Evolutionary conservation across 192 early-diverging fungal genomes (phyloP).

Genomic region (Helicostylum pulchrum): DNA sequence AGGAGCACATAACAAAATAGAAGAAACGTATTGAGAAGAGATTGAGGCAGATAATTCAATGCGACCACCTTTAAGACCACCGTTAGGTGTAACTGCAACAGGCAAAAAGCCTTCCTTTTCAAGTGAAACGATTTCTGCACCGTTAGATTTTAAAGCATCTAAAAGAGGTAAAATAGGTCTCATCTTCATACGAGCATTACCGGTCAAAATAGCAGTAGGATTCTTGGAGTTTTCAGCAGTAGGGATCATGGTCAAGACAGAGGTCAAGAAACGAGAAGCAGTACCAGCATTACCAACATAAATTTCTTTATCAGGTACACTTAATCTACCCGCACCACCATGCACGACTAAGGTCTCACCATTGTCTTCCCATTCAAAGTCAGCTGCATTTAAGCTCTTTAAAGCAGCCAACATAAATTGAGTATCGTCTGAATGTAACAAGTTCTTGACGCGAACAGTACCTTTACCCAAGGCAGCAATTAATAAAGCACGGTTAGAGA

Average conservation of each 20-base stretch:
- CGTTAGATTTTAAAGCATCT: constrained; percentile 78
- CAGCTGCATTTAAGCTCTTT: constrained; percentile 81
- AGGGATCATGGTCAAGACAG: constrained; percentile 75
- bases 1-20: constrained; percentile 93
- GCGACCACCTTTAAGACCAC: constrained; percentile 78
- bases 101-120: constrained; percentile 86
- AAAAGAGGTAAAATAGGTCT: constrained; percentile 91
- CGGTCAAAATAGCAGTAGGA: constrained; percentile 69
- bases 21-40: constrained; percentile 97
- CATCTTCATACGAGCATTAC: constrained; percentile 97
- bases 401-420: constrained; percentile 94
- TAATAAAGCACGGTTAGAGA: constrained; percentile 93
- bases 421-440: constrained; percentile 97
- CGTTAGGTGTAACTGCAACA: constrained; percentile 71
- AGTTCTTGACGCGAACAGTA: constrained; percentile 73
- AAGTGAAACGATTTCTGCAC: constrained; percentile 70
- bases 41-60: constrained; percentile 91
- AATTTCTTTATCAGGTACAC: constrained; percentile 72
- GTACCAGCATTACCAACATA: constrained; percentile 98
- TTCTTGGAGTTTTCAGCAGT: constrained; percentile 30
- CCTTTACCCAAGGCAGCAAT: constrained; percentile 87
- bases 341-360: constrained; percentile 83
- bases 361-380: constrained; percentile 89
- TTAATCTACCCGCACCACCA: constrained; percentile 76
- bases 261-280: constrained; percentile 91